Conservation (phyloP, 257 asterid genomes). For the Solanum medicagineum region DNA sequence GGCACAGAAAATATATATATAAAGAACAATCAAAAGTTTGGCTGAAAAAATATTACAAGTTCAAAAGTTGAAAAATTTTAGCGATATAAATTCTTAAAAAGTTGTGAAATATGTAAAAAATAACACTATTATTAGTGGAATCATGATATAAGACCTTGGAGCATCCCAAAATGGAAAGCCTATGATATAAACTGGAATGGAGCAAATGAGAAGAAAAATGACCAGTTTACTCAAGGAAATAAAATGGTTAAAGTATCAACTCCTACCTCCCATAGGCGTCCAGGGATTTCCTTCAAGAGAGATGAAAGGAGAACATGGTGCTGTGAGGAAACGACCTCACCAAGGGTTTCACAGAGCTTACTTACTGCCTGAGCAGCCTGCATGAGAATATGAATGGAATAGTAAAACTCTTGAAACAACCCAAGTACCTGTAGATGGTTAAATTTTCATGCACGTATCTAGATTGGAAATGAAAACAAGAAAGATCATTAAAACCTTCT, state of each 20-base stretch:
- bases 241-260: background rate
- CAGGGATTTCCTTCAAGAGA: conserved; percentile 87
- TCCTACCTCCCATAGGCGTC: conserved; percentile 95
- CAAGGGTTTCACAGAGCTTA: conserved; percentile 83
- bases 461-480: background rate
- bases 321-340: conserved; percentile 67
- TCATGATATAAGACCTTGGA: background rate
- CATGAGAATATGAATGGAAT: background rate
- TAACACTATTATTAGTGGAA: background rate
- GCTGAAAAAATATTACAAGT: background rate
- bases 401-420: background rate
- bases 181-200: background rate
- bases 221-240: background rate
- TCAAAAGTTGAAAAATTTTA: background rate
- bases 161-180: background rate
- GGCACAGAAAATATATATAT: background rate
- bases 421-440: background rate
- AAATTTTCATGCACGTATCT: background rate
- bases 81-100: background rate
- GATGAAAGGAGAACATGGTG: conserved; percentile 58
- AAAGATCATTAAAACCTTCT: conserved; percentile 41
- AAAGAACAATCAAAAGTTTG: background rate
- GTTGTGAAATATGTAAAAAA: background rate
- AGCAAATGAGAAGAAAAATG: background rate
- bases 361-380: conserved; percentile 84